Base-by-base conservation (phyloP, 805 yeast species). In the Brettanomyces nanus region DNA sequence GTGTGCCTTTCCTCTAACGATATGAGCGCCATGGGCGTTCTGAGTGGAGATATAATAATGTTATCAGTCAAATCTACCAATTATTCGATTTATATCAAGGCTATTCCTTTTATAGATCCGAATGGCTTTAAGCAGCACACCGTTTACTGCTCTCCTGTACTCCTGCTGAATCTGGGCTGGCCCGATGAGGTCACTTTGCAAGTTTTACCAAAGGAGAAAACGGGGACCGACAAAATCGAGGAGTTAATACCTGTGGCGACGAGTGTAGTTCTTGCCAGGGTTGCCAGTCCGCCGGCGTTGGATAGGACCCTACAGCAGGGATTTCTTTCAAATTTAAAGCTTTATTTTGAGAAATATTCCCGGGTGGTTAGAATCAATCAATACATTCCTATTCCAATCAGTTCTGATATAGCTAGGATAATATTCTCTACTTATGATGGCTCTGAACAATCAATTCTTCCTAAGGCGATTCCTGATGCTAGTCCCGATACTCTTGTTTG, bases 401-500 rank as follows among this genome's bases (percentile, higher is more conserved):
- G 90, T 53, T 67, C 85, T 0, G 52, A 73, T 3, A 53, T 83
- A 19, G 79, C 94, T 0, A 68, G 68, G 44, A 67, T 85, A 2
- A 51, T 80, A 47, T 69, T 67, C 45, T 63, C 60, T 18, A 58
- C 65, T 4, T 51, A 65, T 53, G 46, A 52, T 18, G 14, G 18
- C 10, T 46, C 52, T n/a, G 42, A 19, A 10, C 23, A 28, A 3
- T 33, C 32, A 9, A 36, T 49, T 2, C 52, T 52, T 11, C 63
- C 64, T 1, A 56, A 56, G 2, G 61, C 67, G 4, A 59, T 74
- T 2, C 86, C 87, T 0, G 58, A 63, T 3, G 85, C 85, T 0
- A 67, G 66, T 18, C 77, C 84, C 1, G 85, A 87, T 53, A 65
- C 75, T 0, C 71, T 89, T 15, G 95, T 87, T 0, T 90, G 96